Evolutionary conservation across 2,329 filamentous ascomycete species (phyloP), one percentile per base, ranked within the genome.

Genomic region (Nigrospora osmanthi): DNA sequence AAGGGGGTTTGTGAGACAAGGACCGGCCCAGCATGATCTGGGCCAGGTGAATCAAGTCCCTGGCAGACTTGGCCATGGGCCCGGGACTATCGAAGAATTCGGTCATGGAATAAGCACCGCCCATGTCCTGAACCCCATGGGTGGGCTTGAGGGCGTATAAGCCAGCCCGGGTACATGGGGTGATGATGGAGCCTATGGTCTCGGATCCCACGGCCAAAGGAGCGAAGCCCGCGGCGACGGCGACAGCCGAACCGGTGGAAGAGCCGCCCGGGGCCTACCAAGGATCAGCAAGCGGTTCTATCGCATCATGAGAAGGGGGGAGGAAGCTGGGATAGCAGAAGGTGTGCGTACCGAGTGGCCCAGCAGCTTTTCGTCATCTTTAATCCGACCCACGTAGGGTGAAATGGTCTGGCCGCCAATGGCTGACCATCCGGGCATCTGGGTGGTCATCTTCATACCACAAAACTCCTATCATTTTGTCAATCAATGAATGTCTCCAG

Each of bases 191-290:
- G 5, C 61, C 60, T 11, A 56, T 50, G 7, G 62, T 65, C 48
- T 66, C 61, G 15, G 59, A 59, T 9, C 54, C 61, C 23, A 64
- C 55, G 10, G 59, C 54, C 4, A 65, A 48, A 28, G 62, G 61
- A 28, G 45, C 47, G 23, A 58, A 60, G 0, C 62, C 60, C 4
- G 60, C 58, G 0, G 60, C 54, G 0, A 63, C 54, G 4, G 55
- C 54, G 3, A 65, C 61, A 11, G 56, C 61, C n/a, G 63, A 62
- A 16, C 63, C 62, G 2, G 52, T 52, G 6, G 61, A 64, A 1
- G 58, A 65, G 30, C 62, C 62, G 1, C 58, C 58, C 1, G 62
- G 60, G 1, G 52, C 48, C 55, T 64, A 17, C 10, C 19, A 43
- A 19, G 7, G 23, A 30, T 23, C 23, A 19, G 16, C 15, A 23